These are phyloP conservation scores for Mycena galopus DNA, from an alignment of 768 basidiomycete genomes.

Conservation along the genomic window DNA sequence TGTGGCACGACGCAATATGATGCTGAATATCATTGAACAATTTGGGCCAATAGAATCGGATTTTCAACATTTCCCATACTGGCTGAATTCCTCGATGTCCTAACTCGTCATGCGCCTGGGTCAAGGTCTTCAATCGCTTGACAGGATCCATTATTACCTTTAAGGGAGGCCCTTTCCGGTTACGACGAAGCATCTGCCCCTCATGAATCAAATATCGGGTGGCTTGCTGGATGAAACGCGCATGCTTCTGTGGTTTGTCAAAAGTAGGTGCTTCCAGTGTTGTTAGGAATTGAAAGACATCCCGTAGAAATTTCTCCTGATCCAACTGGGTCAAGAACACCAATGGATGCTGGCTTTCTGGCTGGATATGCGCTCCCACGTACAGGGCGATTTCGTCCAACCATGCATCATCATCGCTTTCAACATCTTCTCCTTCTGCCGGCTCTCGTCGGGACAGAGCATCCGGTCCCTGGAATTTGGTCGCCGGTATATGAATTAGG, in stretches of 20 bases:
- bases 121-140: background rate
- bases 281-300: background rate
- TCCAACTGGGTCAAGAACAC: background rate
- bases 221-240: background rate
- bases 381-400: background rate
- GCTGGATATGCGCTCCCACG: background rate
- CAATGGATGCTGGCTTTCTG: background rate
- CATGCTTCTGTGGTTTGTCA: background rate
- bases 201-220: background rate
- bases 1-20: constrained; percentile 42
- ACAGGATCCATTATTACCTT: constrained; percentile 37
- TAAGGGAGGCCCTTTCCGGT: constrained; percentile 12
- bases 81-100: too few relatives aligned
- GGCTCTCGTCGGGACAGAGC: background rate
- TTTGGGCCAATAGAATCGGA: too few relatives aligned
- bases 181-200: constrained; percentile 28
- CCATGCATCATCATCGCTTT: too few relatives aligned
- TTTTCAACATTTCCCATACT: too few relatives aligned
- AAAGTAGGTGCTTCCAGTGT: background rate
- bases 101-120: too few relatives aligned
- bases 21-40: too few relatives aligned
- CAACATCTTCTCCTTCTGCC: background rate
- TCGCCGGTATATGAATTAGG: background rate
- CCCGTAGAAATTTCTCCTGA: background rate
- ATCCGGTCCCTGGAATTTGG: background rate